Percentiles rank a stretch among this genome's conserved stretches.
Evolutionary conservation across 2,329 filamentous ascomycete genomes (phyloP).

Genomic region (Venturiaceae sp.): DNA sequence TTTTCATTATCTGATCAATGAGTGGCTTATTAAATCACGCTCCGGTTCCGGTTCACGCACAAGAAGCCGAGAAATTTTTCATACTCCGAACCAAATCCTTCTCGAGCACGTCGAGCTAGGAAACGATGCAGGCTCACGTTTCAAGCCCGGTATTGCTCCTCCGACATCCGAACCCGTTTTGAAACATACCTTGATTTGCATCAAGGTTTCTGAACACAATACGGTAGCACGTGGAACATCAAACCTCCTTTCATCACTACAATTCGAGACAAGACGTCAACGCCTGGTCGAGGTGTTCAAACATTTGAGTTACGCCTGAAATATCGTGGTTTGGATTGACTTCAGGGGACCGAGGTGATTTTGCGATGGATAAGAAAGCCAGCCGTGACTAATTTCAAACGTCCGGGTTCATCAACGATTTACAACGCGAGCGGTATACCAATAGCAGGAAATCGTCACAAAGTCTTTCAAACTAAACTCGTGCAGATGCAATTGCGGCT

Average conservation of each 20-base stretch:
- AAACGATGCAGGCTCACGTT: not conserved
- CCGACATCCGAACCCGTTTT: not conserved
- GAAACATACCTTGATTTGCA: not conserved
- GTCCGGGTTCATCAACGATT: no score
- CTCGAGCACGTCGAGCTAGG: not conserved
- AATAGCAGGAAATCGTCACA: no score
- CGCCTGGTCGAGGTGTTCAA: not conserved
- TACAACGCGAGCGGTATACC: no score
- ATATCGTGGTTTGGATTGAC: no score
- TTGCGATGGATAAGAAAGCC: no score
- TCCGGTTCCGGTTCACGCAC: not conserved
- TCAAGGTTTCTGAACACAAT: not conserved
- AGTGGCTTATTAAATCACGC: not conserved
- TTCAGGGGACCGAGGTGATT: no score
- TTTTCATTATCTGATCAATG: not conserved
- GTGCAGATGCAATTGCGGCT: not conserved
- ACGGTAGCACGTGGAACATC: not conserved
- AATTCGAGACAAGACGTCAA: not conserved
- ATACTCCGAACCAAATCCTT: not conserved
- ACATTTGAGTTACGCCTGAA: not conserved
- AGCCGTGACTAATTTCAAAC: no score
- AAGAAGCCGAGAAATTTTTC: no score
- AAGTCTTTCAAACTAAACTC: not conserved
- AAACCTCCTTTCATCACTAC: not conserved
- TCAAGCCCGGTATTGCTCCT: not conserved